Evolutionary conservation across 2,329 filamentous ascomycete genomes (phyloP), one percentile per base, ranked within the genome.

Genomic region (Cordyceps tenuipes): DNA sequence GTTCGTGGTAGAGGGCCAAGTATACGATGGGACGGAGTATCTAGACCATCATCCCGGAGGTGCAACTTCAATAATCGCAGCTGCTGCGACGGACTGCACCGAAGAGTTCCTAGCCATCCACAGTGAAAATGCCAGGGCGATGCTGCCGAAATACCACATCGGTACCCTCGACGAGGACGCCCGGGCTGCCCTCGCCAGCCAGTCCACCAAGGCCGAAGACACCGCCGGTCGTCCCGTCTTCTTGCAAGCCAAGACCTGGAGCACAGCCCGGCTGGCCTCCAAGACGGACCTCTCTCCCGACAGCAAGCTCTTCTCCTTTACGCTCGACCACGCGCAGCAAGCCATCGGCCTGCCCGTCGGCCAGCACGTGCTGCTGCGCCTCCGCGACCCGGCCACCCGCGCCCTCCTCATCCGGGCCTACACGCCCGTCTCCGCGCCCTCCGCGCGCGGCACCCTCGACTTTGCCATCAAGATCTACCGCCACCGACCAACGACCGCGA

Each of bases 101-200:
- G 92, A 96, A 67, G 92, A 96, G 66, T 96, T 96, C 70, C 82
- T 95, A 75, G 88, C 89, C 13, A 96, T 97, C 67, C 91, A 96
- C 71, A 92, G 88, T 70, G 91, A 96, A 75, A 96, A 89, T 17
- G 92, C 92, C 34, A 96, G 95, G 74, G 82, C 80, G n/a, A 96
- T 96, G 91, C 91, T 97, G 87, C 81, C 83, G 12, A 73, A 81
- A 47, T 95, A 96, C 69, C 91, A 97, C 71, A 85, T 96, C 64
- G 92, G 92, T 52, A 85, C 84, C 0, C 80, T 96, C 9, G 83
- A 89, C 66, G 75, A 84, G 64, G 76, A 76, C n/a, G 82, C 86
- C 0, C 66, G 62, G 5, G 76, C 78, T 5, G 34, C 50, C 9
- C 15, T 54, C 8, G 51, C 51, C 26, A 39, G 21, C 9, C 44